These are phyloP conservation scores for Rhynchospora tenuis DNA, from an alignment of 176 grass and related monocot species.

Conservation along the genomic window DNA sequence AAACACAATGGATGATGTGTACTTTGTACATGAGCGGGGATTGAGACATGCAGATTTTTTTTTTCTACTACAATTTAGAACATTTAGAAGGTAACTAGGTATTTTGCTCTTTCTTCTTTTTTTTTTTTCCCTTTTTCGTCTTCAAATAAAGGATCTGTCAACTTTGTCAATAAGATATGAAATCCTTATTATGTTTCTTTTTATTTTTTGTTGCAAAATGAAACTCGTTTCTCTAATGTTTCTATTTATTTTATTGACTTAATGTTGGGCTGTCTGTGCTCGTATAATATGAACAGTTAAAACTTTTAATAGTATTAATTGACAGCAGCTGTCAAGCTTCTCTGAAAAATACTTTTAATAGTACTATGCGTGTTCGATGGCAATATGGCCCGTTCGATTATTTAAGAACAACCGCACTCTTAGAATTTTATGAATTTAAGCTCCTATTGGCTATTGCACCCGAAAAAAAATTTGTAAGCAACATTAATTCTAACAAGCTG, in stretches of 20 bases:
- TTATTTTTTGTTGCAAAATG: background rate
- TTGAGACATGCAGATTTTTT: background rate
- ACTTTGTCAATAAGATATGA: slow-evolving; percentile 1
- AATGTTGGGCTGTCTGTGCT: background rate
- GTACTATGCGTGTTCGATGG: too few species aligned
- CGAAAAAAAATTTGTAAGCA: too few species aligned
- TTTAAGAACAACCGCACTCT: too few species aligned
- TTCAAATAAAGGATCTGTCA: background rate
- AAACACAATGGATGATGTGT: background rate
- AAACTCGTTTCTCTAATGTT: background rate
- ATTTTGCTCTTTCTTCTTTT: background rate
- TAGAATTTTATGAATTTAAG: too few species aligned
- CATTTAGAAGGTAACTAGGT: background rate
- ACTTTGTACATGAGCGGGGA: slow-evolving; percentile 10
- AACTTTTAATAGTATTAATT: too few species aligned
- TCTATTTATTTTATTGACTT: background rate
- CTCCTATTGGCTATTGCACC: too few species aligned
- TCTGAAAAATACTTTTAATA: too few species aligned
- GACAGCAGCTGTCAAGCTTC: too few species aligned
- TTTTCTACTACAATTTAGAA: background rate
- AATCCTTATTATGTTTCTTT: background rate
- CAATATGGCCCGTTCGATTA: too few species aligned
- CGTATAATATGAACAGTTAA: too few species aligned
- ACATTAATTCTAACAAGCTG: too few species aligned
- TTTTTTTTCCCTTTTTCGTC: background rate